These are phyloP conservation scores for Pichia cephalocereana DNA, from an alignment of 805 yeast genomes.

Conservation along the genomic window DNA sequence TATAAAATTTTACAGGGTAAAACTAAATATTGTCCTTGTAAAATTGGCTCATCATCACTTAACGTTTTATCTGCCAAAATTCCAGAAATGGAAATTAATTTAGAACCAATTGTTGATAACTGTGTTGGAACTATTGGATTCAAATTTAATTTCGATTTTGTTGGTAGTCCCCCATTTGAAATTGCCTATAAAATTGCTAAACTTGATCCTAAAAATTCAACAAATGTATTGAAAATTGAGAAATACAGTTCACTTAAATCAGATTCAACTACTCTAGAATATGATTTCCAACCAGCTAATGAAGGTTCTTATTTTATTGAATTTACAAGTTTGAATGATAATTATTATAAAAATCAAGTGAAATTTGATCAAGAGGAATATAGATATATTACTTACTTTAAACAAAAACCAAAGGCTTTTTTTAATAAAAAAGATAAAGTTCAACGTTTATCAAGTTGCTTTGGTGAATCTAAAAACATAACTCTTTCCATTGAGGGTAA, in stretches of 20 bases:
- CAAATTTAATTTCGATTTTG: slow-evolving; percentile 56
- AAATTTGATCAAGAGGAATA: slow-evolving; percentile 30
- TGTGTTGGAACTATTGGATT: slow-evolving; percentile 91
- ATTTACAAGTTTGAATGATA: slow-evolving; percentile 57
- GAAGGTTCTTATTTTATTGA: slow-evolving; percentile 79
- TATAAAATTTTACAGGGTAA: slow-evolving; percentile 47
- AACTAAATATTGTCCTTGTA: slow-evolving; percentile 62
- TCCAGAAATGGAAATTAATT: slow-evolving; percentile 35
- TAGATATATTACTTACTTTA: slow-evolving; percentile 61
- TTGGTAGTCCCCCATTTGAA: slow-evolving; percentile 78
- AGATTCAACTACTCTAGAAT: slow-evolving; percentile 26
- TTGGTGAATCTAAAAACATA: slow-evolving; percentile 29
- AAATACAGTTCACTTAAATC: slow-evolving; percentile 26
- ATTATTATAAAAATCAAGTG: slow-evolving; percentile 36
- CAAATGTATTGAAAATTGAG: slow-evolving; percentile 15
- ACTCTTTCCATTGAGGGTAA: slow-evolving; percentile 66
- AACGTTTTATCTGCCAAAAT: slow-evolving; percentile 32
- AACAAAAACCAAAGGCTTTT: slow-evolving; percentile 54
- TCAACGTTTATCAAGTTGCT: slow-evolving; percentile 20
- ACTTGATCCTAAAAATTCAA: slow-evolving; percentile 29
- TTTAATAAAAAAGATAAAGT: slow-evolving; percentile 20
- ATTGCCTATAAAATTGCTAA: slow-evolving; percentile 55
- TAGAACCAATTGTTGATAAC: slow-evolving; percentile 64
- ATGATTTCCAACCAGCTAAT: slow-evolving; percentile 63
- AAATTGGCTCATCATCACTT: slow-evolving; percentile 48